Conservation (phyloP, 2,329 filamentous ascomycete species). For the Simplicillium aogashimaense region DNA sequence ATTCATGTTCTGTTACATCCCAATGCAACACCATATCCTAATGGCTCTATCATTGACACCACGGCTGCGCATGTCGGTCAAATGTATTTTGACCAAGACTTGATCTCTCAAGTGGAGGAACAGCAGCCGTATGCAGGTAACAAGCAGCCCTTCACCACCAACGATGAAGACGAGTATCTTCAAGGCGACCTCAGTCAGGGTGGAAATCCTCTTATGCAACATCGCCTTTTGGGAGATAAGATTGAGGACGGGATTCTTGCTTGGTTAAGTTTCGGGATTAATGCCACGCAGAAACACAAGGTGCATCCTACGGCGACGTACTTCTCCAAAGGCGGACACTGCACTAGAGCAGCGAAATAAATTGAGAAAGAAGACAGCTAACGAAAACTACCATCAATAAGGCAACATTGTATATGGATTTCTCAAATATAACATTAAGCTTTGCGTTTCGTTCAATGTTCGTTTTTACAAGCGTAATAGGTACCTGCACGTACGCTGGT, state of each 20-base stretch:
- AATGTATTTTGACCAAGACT: slow-evolving; percentile 48
- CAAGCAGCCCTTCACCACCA: slow-evolving; percentile 32
- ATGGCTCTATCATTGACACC: slow-evolving; percentile 40
- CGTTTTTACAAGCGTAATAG: too few relatives aligned
- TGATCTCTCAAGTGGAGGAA: slow-evolving; percentile 38
- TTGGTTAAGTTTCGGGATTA: slow-evolving; percentile 43
- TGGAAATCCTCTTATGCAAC: slow-evolving; percentile 49
- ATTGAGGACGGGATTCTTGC: slow-evolving; percentile 40
- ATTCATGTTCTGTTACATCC: slow-evolving; percentile 26
- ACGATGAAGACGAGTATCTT: slow-evolving; percentile 39
- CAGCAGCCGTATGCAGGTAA: slow-evolving; percentile 34
- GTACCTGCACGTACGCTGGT: too few relatives aligned
- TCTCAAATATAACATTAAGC: too few relatives aligned
- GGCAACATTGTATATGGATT: too few relatives aligned
- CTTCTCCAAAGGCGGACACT: background rate
- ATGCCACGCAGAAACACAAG: slow-evolving; percentile 11
- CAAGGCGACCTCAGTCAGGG: slow-evolving; percentile 33
- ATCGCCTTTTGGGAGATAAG: slow-evolving; percentile 43
- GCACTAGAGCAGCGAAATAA: too few relatives aligned
- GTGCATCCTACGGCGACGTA: slow-evolving; percentile 4
- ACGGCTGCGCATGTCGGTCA: slow-evolving; percentile 50
- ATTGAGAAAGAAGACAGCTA: too few relatives aligned
- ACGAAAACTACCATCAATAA: too few relatives aligned
- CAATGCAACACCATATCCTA: slow-evolving; percentile 26
- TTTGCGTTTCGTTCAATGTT: too few relatives aligned